phyloP scores from a whole-genome alignment of 495 filamentous ascomycete genomes.

The Articulospora tetracladia region DNA sequence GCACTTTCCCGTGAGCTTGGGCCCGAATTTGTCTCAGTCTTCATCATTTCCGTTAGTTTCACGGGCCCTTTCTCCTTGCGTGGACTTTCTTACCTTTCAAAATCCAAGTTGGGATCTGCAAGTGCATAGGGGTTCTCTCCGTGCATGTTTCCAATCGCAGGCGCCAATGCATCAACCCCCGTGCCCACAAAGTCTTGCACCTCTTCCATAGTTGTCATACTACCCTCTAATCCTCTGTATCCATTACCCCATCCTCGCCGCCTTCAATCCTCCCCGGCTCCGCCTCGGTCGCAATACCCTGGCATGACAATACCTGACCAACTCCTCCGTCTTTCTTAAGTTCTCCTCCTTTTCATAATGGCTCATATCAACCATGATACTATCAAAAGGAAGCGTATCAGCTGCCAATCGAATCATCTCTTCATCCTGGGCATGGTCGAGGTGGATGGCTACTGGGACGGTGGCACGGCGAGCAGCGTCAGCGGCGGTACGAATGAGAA shows the following conservation, averaged over 20 bases:
- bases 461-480: constrained; percentile 55
- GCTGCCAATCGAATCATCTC: constrained; percentile 50
- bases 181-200: constrained; percentile 71
- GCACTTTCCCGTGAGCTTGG: background rate
- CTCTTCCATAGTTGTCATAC: constrained; percentile 74
- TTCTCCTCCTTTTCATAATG: constrained; percentile 85
- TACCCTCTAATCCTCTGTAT: constrained; percentile 70
- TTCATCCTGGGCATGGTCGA: constrained; percentile 75
- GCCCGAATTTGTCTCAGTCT: background rate
- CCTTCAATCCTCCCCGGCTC: constrained; percentile 82
- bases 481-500: constrained; percentile 59
- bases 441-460: constrained; percentile 69
- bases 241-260: constrained; percentile 77
- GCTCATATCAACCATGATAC: constrained; percentile 81
- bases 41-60: background rate
- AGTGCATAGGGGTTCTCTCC: constrained; percentile 65
- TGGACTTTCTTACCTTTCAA: background rate
- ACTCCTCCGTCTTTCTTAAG: constrained; percentile 62
- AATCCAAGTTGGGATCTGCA: constrained; percentile 46
- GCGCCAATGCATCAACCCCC: constrained; percentile 81
- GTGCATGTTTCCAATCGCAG: constrained; percentile 84
- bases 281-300: constrained; percentile 74
- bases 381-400: constrained; percentile 53
- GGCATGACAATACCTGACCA: constrained; percentile 65
- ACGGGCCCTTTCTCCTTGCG: background rate